phyloP scores from a whole-genome alignment of 2,329 filamentous ascomycete genomes.

The Diplodia intermedia region DNA sequence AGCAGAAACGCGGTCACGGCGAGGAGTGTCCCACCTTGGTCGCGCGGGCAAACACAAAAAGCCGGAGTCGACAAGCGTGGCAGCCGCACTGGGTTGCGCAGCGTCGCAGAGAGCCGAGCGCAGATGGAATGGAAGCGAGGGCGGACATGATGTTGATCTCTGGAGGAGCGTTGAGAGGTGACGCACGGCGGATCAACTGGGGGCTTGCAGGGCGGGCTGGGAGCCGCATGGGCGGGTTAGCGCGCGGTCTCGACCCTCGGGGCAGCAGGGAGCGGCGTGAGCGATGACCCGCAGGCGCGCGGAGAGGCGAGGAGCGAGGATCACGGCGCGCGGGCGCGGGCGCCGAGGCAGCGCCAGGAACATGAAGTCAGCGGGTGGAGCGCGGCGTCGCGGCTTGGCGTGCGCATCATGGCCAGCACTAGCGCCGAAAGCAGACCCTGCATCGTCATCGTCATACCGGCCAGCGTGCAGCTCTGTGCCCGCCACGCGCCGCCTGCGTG shows the following conservation, averaged over 20 bases:
- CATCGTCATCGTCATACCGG: constrained; percentile 24
- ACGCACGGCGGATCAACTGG: constrained; percentile 26
- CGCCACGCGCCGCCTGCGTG: too few relatives aligned
- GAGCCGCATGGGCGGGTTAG: constrained; percentile 7
- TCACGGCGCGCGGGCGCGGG: neutral
- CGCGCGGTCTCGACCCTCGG: constrained; percentile 15
- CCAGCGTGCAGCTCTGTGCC: neutral
- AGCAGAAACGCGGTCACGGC: too few relatives aligned
- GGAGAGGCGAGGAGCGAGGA: neutral
- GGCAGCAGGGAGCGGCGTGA: constrained; percentile 9
- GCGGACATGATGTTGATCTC: neutral
- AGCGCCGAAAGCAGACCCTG: constrained; percentile 1
- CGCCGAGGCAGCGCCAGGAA: neutral
- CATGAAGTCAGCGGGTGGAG: constrained; percentile 22
- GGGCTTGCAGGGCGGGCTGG: neutral
- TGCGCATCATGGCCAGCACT: constrained; percentile 11
- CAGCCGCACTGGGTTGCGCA: neutral
- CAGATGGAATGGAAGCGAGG: neutral
- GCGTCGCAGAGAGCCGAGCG: neutral
- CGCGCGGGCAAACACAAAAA: too few relatives aligned
- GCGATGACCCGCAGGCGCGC: neutral
- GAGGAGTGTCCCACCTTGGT: neutral
- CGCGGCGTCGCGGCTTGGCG: constrained; percentile 17
- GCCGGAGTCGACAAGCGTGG: neutral
- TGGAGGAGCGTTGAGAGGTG: constrained; percentile 24